Percentiles rank a stretch among this genome's conserved stretches.
These are phyloP conservation scores for Populus deltoides DNA, from an alignment of 345 rosid species.

Conservation along the genomic window DNA sequence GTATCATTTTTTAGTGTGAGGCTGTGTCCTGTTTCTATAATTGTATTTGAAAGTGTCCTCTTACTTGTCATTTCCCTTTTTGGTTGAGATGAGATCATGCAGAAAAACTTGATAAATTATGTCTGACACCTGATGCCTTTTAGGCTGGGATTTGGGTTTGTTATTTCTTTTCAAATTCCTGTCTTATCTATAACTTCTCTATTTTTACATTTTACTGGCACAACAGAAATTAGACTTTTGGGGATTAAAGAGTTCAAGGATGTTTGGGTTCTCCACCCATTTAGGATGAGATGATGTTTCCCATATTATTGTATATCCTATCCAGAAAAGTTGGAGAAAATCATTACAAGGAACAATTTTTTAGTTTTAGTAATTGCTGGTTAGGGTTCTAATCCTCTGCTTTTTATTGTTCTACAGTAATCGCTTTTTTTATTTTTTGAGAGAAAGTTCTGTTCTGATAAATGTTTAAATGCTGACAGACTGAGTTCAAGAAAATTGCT, in stretches of 20 bases:
- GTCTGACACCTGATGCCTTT: neutral
- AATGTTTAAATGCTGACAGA: slow-evolving; percentile 36
- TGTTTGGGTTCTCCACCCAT: neutral
- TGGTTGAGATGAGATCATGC: neutral
- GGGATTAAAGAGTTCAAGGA: neutral
- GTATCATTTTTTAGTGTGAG: neutral
- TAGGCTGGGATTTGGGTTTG: neutral
- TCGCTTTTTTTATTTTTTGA: neutral
- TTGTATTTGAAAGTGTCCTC: neutral
- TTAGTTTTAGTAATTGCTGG: neutral
- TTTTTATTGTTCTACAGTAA: neutral
- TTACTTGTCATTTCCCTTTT: neutral
- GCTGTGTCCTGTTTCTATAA: neutral
- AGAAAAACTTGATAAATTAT: neutral
- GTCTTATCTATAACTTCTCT: neutral
- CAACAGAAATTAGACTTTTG: neutral
- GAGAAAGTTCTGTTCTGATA: neutral
- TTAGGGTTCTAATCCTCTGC: neutral
- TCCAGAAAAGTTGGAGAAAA: neutral
- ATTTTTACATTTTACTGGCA: neutral
- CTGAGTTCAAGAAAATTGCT: slow-evolving; percentile 78
- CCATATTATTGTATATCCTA: neutral
- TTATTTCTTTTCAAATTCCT: neutral
- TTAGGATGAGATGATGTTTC: neutral
- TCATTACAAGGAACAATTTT: neutral